Percentiles rank a stretch among this genome's conserved stretches.
Evolutionary conservation across 495 filamentous ascomycete species (phyloP).

Genomic region (Penicillium salamii): DNA sequence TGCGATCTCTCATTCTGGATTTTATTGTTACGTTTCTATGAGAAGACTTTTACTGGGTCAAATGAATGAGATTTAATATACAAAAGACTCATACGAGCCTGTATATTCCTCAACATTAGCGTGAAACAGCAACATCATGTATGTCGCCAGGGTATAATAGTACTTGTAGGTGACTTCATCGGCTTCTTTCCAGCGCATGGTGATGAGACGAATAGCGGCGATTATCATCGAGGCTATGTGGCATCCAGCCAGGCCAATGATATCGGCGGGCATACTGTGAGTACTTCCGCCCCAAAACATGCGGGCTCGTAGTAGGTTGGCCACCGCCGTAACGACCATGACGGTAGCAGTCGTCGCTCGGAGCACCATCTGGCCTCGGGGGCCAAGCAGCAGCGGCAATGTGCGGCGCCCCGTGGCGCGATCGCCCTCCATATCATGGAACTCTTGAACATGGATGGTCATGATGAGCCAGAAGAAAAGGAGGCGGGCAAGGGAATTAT

Average conservation of each 20-base stretch:
- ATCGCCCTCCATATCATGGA: slow-evolving; percentile 18
- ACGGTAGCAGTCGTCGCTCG: background rate
- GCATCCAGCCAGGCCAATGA: background rate
- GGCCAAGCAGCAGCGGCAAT: background rate
- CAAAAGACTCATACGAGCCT: no score
- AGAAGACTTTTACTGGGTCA: no score
- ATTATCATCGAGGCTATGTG: background rate
- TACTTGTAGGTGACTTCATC: background rate
- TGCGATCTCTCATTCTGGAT: no score
- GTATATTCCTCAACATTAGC: background rate
- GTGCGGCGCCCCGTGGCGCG: background rate
- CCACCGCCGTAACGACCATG: background rate
- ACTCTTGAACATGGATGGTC: slow-evolving; percentile 21
- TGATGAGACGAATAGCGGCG: background rate
- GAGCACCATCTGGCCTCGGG: background rate
- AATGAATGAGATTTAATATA: no score
- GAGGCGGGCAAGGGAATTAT: background rate
- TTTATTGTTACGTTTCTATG: no score
- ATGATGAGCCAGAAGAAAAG: slow-evolving; percentile 7
- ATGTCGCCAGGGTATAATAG: background rate
- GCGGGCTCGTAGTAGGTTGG: no score
- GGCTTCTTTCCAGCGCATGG: background rate
- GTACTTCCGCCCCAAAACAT: no score
- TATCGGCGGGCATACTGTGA: background rate
- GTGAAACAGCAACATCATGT: background rate